Evolutionary conservation across 345 rosid genomes (phyloP).

Genomic region (Eucalyptus erythrocorys): DNA sequence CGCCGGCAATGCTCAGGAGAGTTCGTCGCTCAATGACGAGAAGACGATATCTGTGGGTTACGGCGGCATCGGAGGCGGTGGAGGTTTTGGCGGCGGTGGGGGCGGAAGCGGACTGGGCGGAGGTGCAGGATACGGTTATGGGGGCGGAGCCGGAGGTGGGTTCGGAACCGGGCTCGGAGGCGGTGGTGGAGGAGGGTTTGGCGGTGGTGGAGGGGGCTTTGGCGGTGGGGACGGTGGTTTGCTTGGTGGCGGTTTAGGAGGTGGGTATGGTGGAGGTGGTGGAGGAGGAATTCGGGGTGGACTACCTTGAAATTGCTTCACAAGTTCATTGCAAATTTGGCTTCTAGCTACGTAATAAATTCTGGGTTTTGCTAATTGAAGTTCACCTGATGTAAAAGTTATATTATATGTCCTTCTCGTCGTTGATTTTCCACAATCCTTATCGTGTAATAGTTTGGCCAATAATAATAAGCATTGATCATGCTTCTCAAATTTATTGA

Average conservation of each 20-base stretch:
- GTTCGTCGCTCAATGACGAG: not conserved
- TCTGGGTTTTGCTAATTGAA: not conserved
- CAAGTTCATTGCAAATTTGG: not conserved
- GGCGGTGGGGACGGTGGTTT: not conserved
- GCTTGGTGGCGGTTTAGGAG: not conserved
- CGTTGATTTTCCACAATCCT: not conserved
- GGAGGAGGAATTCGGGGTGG: conserved; percentile 1
- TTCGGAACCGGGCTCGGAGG: not conserved
- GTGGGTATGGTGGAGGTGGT: not conserved
- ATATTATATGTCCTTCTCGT: not conserved
- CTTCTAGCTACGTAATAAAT: not conserved
- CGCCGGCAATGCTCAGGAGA: not conserved
- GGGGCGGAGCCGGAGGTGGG: not conserved
- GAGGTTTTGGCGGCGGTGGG: not conserved
- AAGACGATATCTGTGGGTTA: conserved; percentile 3
- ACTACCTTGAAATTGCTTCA: not conserved
- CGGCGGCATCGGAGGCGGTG: not conserved
- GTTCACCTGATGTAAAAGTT: not conserved
- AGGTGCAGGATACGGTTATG: not conserved
- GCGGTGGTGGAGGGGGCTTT: not conserved
- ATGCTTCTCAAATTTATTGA: not conserved
- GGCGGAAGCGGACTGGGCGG: not conserved
- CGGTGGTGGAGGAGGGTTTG: not conserved
- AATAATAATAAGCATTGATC: not conserved
- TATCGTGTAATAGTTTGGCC: not conserved